Evolutionary conservation across 2,329 filamentous ascomycete genomes (phyloP), one percentile per base, ranked within the genome.

Genomic region (Rugonectria rugulosa): DNA sequence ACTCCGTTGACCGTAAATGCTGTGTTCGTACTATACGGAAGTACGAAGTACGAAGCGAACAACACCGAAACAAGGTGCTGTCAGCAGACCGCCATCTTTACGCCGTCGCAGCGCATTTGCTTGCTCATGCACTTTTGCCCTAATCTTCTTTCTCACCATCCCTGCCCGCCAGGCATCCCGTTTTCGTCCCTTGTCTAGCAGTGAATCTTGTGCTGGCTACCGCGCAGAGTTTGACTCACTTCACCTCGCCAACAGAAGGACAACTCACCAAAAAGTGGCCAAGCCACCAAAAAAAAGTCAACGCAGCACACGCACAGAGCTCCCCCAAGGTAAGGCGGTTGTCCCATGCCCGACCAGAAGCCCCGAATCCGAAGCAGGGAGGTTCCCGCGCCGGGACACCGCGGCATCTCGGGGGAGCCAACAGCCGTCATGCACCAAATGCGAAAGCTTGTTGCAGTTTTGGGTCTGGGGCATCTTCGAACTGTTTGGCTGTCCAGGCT

Each of bases 351-450:
- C 41, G 50, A 27, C 36, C n/a, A 46, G 42, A 46, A 41, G 27
- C 23, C 21, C 47, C 49, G 34, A 26, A 8, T 6, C 26, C 26
- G 26, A 21, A 42, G 31, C 59, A 63, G 51, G 63, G 62, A 52
- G 56, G 20, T 47, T 57, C 53, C 63, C 57, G 53, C 44, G 31
- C 43, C 21, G 36, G 27, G 17, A 42, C 24, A 20, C 20, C 29
- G 40, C n/a, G 56, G 37, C 46, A 42, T 32, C 54, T 34, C 43
- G 47, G 50, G n/a, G n/a, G n/a, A n/a, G 54, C 41, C 56, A 63
- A 52, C 38, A 56, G 29, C 29, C 11, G 29, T 32, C 29, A 14
- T 14, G 29, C 6, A 32, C n/a, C 29, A 32, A 32, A 32, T 14
- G 29, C 12, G 29, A 32, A 32, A 32, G 29, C 29, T 32, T 32